Evolutionary conservation across 1,139 yeast genomes (phyloP).

Genomic region (Debaryomycetaceae sp.): DNA sequence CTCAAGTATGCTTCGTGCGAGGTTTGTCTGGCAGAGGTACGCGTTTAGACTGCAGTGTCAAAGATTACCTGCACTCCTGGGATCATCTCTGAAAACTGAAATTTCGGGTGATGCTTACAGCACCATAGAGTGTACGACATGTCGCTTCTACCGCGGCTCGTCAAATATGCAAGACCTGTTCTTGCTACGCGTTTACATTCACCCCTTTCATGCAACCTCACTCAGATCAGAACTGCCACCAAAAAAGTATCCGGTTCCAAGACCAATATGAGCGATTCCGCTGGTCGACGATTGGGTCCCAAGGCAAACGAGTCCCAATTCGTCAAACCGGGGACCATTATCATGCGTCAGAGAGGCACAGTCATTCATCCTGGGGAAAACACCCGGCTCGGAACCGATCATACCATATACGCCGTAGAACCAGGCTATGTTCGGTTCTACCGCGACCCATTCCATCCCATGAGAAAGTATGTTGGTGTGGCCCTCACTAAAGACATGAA

Average conservation of each 20-base stretch:
- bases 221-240: slow-evolving; percentile 78
- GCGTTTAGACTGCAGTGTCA: too few relatives aligned
- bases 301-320: slow-evolving; percentile 68
- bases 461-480: slow-evolving; percentile 82
- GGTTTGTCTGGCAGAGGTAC: too few relatives aligned
- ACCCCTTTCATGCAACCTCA: too few relatives aligned
- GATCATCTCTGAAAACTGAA: too few relatives aligned
- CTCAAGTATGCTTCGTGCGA: too few relatives aligned
- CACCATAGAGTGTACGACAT: too few relatives aligned
- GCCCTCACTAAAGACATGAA: slow-evolving; percentile 53
- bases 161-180: too few relatives aligned
- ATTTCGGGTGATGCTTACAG: too few relatives aligned
- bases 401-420: slow-evolving; percentile 81
- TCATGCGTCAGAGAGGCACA: slow-evolving; percentile 96
- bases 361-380: slow-evolving; percentile 92
- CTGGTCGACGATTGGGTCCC: slow-evolving; percentile 90
- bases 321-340: slow-evolving; percentile 72
- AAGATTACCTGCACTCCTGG: too few relatives aligned
- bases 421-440: slow-evolving; percentile 92
- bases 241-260: slow-evolving; percentile 91
- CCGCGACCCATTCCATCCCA: slow-evolving; percentile 94
- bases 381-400: slow-evolving; percentile 85
- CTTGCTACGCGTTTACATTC: too few relatives aligned
- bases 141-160: too few relatives aligned
- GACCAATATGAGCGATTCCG: slow-evolving; percentile 88